These are phyloP conservation scores for Poronia punctata DNA, from an alignment of 495 filamentous ascomycete genomes.

Conservation along the genomic window DNA sequence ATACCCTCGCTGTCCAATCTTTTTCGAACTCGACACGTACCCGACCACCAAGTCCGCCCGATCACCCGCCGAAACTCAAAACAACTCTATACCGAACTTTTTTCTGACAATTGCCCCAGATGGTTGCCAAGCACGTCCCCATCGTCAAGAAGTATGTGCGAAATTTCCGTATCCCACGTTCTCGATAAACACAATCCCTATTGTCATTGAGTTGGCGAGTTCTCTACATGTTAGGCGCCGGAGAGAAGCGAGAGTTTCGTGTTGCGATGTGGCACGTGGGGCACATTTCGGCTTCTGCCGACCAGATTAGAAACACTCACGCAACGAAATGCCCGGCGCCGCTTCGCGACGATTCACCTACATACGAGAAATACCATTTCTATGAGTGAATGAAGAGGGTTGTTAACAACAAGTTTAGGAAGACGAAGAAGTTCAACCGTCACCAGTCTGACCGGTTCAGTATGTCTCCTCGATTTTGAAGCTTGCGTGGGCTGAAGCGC, in stretches of 20 bases:
- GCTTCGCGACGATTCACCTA: neutral
- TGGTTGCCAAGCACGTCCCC: constrained; percentile 96
- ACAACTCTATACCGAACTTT: constrained; percentile 2
- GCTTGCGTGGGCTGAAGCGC: neutral
- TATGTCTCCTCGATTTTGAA: constrained; percentile 2
- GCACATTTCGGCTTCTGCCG: too few relatives aligned
- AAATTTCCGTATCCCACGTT: constrained; percentile 1
- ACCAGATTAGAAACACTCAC: too few relatives aligned
- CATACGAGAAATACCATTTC: neutral
- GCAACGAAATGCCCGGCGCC: neutral
- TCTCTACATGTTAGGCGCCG: too few relatives aligned
- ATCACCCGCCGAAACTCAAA: neutral
- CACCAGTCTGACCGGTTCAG: constrained; percentile 96
- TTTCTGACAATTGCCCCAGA: constrained; percentile 51
- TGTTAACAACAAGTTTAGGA: constrained; percentile 24
- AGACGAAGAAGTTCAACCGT: constrained; percentile 85
- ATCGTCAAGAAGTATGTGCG: constrained; percentile 97
- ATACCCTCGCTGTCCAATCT: constrained; percentile 2
- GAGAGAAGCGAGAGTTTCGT: too few relatives aligned
- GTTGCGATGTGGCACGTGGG: too few relatives aligned
- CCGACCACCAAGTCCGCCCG: neutral
- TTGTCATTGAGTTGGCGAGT: too few relatives aligned
- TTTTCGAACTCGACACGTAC: too few relatives aligned
- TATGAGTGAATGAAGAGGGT: neutral
- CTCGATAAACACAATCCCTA: neutral